A percentile compares a stretch with the other conserved stretches of the same genome.
phyloP scores from a whole-genome alignment of 108 stramenopile species.

The Cyclotella distinguenda region DNA sequence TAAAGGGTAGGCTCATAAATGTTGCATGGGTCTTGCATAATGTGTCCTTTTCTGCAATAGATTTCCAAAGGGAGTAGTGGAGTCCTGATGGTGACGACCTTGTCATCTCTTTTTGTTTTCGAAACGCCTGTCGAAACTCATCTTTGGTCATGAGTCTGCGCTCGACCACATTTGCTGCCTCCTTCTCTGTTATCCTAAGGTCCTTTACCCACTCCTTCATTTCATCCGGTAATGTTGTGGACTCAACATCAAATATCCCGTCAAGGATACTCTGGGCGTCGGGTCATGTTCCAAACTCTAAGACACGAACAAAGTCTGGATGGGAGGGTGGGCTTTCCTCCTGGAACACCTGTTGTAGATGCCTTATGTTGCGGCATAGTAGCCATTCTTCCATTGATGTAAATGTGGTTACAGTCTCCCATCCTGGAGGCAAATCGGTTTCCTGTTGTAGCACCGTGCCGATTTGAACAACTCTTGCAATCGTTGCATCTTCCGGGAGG shows the following conservation, averaged over 20 bases:
- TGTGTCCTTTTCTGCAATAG: background rate
- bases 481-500: background rate
- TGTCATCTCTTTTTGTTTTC: too few relatives aligned
- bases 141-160: background rate
- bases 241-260: background rate
- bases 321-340: too few relatives aligned
- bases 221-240: background rate
- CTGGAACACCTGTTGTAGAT: too few relatives aligned
- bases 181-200: background rate
- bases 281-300: too few relatives aligned
- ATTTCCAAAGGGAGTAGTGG: constrained; percentile 8
- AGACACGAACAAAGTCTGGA: too few relatives aligned
- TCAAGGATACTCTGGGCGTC: too few relatives aligned
- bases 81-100: too few relatives aligned
- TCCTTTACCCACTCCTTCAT: background rate
- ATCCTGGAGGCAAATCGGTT: background rate
- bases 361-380: too few relatives aligned
- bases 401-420: background rate
- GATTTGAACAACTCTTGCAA: background rate
- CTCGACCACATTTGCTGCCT: background rate
- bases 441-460: background rate
- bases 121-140: too few relatives aligned
- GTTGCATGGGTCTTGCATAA: background rate
- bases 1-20: too few relatives aligned
- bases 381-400: too few relatives aligned